These are phyloP conservation scores for Aspergillus sp. DNA, from an alignment of 2,329 filamentous ascomycete species.

Conservation along the genomic window DNA sequence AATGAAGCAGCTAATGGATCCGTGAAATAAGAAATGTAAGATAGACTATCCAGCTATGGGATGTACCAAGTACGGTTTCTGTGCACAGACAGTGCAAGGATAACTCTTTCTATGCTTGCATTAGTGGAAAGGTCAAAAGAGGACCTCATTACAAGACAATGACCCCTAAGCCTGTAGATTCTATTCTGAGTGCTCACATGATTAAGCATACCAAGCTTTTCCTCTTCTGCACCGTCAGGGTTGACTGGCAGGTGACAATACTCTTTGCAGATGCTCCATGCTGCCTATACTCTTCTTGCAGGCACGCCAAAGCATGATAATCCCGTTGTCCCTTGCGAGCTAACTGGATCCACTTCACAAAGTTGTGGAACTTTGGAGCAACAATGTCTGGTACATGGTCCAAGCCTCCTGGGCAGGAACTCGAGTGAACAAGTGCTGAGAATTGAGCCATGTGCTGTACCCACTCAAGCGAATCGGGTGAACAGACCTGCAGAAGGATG, in stretches of 20 bases:
- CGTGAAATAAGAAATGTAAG: too few relatives aligned
- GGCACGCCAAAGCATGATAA: not conserved
- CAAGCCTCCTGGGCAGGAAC: not conserved
- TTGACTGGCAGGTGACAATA: not conserved
- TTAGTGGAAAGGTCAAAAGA: too few relatives aligned
- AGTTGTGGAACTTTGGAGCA: not conserved
- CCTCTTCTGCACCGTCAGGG: not conserved
- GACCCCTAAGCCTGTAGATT: not conserved
- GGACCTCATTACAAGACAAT: not conserved
- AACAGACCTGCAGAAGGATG: not conserved
- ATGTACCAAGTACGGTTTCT: too few relatives aligned
- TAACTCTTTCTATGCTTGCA: too few relatives aligned
- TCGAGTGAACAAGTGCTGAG: not conserved
- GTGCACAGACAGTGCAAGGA: too few relatives aligned
- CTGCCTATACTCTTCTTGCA: not conserved
- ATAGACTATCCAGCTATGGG: too few relatives aligned
- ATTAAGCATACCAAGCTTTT: not conserved
- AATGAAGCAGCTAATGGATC: too few relatives aligned
- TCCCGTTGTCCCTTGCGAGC: not conserved
- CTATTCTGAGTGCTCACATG: not conserved
- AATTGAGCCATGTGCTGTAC: not conserved
- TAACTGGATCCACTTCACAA: not conserved
- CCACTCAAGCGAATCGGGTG: not conserved
- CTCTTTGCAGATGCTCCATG: not conserved
- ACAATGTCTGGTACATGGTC: not conserved